Base-by-base conservation (phyloP, 495 filamentous ascomycete genomes). In the Apodospora peruviana region DNA sequence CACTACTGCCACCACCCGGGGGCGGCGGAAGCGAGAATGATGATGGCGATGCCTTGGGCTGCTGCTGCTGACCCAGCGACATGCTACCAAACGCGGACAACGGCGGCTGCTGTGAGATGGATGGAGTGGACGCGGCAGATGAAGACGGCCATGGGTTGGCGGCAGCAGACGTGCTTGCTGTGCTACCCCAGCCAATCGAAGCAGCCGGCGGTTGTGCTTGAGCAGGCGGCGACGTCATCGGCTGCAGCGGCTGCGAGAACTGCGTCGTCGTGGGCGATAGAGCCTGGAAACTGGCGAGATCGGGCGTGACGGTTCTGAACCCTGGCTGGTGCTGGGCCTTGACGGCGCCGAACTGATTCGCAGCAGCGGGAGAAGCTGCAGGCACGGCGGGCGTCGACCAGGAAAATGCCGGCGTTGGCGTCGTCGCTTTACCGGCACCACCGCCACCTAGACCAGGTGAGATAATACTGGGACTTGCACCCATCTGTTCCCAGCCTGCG, bases 231-330 rank as follows among this genome's bases (percentile, higher is more conserved):
- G 25, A 41, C 1, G 44, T 12, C 14, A 57, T 47, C 4, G 63
- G 57, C 40, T 80, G 76, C 12, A 79, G 45, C 0, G 77, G 77
- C 36, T 79, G 71, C 4, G 77, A 77, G 51, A 68, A 80, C 50
- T 79, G 76, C 4, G 78, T 78, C 10, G 70, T 58, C 5, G 72
- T 64, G 16, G 80, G 80, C 2, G 70, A 69, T 19, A 82, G 65
- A 18, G 72, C 47, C 25, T 67, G 64, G 39, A 81, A 74, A 21
- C 57, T 56, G 4, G 66, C 56, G 5, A 81, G 66, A 47, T 82
- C 80, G 0, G 80, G 79, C 0, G 79, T 82, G 17, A 81, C 74
- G 0, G 76, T 78, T 43, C 79, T 55, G 60, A 76, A 78, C 2
- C 59, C 29, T 1, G 69, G 59, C 21, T 69, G 61, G n/a, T n/a